phyloP scores from a whole-genome alignment of 208 protist species.

The Acanthamoeba healyi region DNA sequence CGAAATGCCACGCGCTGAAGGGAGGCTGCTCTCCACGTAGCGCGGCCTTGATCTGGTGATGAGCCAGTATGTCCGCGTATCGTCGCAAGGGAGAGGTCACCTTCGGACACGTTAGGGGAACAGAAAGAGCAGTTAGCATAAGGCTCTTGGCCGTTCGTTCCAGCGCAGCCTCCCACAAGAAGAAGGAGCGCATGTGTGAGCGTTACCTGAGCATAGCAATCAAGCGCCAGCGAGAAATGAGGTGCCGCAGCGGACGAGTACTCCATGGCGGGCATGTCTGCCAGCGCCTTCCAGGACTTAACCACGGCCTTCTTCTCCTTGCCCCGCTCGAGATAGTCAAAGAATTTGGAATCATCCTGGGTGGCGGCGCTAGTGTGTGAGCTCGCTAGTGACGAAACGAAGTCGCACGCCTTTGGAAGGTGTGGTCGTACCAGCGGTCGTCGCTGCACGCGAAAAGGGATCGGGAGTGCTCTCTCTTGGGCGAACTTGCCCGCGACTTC shows the following conservation, averaged over 20 bases:
- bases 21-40: neutral
- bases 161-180: no score
- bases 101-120: no score
- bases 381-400: no score
- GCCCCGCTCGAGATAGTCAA: neutral
- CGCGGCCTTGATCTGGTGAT: slow-evolving; percentile 52
- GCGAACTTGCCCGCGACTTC: slow-evolving; percentile 31
- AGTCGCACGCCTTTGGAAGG: no score
- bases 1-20: slow-evolving; percentile 25
- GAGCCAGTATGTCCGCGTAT: slow-evolving; percentile 38
- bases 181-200: no score
- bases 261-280: neutral
- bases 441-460: slow-evolving; percentile 34
- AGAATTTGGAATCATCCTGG: slow-evolving; percentile 7
- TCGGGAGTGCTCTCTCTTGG: neutral
- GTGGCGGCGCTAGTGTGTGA: no score
- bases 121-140: no score
- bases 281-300: slow-evolving; percentile 29
- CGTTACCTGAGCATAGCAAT: neutral
- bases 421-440: no score
- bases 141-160: no score
- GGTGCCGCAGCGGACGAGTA: neutral
- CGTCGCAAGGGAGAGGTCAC: slow-evolving; percentile 35
- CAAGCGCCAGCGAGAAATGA: slow-evolving; percentile 13
- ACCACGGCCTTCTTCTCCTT: neutral